Evolutionary conservation across 768 basidiomycete genomes (phyloP).

Genomic region (Leucocoprinus sp.): DNA sequence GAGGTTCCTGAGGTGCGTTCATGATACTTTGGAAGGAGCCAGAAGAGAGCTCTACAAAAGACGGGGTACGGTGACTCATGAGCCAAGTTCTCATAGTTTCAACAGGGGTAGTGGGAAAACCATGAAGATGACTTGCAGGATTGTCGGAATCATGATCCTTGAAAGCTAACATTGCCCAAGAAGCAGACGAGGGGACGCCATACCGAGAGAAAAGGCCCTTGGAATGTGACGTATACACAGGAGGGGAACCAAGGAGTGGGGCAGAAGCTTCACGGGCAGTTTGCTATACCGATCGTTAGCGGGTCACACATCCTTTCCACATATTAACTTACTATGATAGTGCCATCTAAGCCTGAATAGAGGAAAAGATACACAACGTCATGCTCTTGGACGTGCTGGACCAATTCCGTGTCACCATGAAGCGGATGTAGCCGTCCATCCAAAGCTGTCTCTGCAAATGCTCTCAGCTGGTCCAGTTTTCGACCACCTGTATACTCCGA

Average conservation of each 20-base stretch:
- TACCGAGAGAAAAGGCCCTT: conserved; percentile 29
- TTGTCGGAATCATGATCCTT: conserved; percentile 46
- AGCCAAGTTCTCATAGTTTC: conserved; percentile 50
- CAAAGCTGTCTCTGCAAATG: conserved; percentile 70
- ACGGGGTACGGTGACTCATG: conserved; percentile 62
- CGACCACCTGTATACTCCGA: conserved; percentile 74
- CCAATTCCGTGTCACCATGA: conserved; percentile 22
- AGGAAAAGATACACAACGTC: conserved; percentile 57
- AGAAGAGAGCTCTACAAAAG: conserved; percentile 62
- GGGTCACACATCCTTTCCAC: not conserved
- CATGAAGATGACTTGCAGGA: conserved; percentile 39
- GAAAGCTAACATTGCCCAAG: conserved; percentile 61
- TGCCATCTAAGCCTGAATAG: conserved; percentile 19
- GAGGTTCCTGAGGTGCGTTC: conserved; percentile 65
- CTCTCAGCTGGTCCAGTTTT: conserved; percentile 59
- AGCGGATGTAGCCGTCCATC: conserved; percentile 44
- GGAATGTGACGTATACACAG: conserved; percentile 33
- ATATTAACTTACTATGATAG: not conserved
- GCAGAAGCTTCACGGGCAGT: conserved; percentile 29
- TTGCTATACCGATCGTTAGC: conserved; percentile 15
- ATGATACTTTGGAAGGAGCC: conserved; percentile 81
- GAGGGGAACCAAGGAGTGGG: conserved; percentile 39
- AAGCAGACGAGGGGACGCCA: conserved; percentile 26
- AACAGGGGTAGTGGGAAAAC: conserved; percentile 17
- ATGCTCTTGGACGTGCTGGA: conserved; percentile 31